Percentiles rank a stretch among this genome's conserved stretches.
Conservation (phyloP, 106 monocot genomes). For the Acanthochlamys bracteata region DNA sequence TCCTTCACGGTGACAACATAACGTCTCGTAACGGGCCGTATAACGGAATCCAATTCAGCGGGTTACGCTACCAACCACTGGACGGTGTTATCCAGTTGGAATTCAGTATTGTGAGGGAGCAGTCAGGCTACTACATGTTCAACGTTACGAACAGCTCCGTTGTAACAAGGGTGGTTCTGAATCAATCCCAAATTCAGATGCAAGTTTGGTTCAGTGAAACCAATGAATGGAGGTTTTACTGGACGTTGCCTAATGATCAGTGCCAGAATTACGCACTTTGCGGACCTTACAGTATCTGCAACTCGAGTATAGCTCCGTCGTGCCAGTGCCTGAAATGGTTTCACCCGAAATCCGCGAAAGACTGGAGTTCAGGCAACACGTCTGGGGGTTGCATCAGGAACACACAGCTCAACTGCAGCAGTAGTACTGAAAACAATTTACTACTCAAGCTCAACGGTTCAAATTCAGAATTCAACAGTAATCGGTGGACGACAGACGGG, state of each 20-base stretch:
- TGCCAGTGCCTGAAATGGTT: conserved; percentile 8
- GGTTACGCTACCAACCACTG: background rate
- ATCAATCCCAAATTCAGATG: background rate
- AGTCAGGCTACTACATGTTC: background rate
- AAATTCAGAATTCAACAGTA: background rate
- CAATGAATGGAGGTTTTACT: background rate
- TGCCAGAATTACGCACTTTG: background rate
- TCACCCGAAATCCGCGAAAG: background rate
- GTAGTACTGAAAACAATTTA: background rate
- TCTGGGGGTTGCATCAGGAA: background rate
- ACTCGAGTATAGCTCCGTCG: background rate
- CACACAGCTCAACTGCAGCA: background rate
- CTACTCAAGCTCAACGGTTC: background rate
- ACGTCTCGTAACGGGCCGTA: background rate
- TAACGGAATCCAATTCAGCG: background rate
- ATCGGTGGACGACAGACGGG: background rate
- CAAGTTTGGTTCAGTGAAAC: background rate
- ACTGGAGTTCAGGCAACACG: background rate
- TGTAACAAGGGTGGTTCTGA: background rate
- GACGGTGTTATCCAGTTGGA: background rate
- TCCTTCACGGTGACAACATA: background rate
- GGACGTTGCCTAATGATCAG: background rate
- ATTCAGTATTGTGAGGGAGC: background rate
- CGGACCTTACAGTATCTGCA: background rate
- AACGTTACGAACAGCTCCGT: background rate